Conservation (phyloP, 2,329 filamentous ascomycete species). For the Parastagonospora avenae region DNA sequence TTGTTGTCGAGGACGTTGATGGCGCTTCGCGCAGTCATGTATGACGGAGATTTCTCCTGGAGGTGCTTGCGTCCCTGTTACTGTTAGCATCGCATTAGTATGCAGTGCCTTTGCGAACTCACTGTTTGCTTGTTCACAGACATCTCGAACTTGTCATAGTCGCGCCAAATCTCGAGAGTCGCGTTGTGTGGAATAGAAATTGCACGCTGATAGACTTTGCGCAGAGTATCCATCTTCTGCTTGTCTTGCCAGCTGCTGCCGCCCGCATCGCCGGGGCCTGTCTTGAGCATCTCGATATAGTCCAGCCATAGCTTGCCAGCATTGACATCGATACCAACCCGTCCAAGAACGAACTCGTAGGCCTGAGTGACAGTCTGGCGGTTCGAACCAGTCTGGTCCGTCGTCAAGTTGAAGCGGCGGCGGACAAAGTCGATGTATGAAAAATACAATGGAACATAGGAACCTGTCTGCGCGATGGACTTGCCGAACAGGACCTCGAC, state of each 20-base stretch:
- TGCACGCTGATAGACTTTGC: conserved; percentile 90
- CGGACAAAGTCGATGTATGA: conserved; percentile 95
- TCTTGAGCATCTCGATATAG: conserved; percentile 91
- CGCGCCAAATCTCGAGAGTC: conserved; percentile 88
- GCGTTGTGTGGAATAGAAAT: conserved; percentile 84
- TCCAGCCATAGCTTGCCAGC: conserved; percentile 91
- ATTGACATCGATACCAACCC: conserved; percentile 89
- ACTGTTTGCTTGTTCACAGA: conserved; percentile 89
- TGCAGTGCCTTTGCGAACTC: conserved; percentile 40
- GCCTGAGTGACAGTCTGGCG: conserved; percentile 81
- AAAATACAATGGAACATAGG: conserved; percentile 87
- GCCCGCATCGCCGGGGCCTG: conserved; percentile 81
- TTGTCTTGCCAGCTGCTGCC: conserved; percentile 93
- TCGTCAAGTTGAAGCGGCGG: conserved; percentile 82
- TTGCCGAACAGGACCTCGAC: conserved; percentile 84
- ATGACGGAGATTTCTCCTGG: conserved; percentile 87
- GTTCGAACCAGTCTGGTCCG: conserved; percentile 76
- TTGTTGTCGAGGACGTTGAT: conserved; percentile 93
- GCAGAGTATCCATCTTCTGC: conserved; percentile 94
- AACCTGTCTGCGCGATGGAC: conserved; percentile 72
- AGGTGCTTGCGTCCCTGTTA: conserved; percentile 88
- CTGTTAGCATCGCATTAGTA: conserved; percentile 19
- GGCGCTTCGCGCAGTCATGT: conserved; percentile 94
- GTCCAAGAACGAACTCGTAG: conserved; percentile 90
- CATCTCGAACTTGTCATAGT: conserved; percentile 97